Conservation (phyloP, 2,329 filamentous ascomycete genomes). For the Penicillium sp. region DNA sequence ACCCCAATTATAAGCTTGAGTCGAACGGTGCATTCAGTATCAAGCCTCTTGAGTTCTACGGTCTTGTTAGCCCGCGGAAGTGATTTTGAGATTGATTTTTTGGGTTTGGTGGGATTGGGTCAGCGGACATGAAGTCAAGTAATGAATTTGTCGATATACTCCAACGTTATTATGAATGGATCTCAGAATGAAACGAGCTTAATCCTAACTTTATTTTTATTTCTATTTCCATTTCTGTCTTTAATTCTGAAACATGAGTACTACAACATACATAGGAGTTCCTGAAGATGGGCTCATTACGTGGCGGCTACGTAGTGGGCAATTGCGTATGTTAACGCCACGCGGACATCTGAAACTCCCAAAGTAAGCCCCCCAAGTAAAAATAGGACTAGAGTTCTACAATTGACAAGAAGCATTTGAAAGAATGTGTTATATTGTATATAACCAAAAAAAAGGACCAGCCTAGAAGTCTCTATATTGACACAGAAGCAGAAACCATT, state of each 20-base stretch:
- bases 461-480: slow-evolving; percentile 16
- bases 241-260: background rate
- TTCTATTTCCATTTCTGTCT: background rate
- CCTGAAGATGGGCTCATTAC: background rate
- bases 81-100: background rate
- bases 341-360: background rate
- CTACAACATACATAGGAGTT: too few species aligned
- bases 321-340: slow-evolving; percentile 10
- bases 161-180: slow-evolving; percentile 1
- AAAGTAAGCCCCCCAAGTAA: background rate
- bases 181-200: background rate
- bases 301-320: background rate
- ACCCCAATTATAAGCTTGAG: slow-evolving; percentile 48
- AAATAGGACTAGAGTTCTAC: background rate
- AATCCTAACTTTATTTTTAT: background rate
- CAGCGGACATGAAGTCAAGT: slow-evolving; percentile 1
- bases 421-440: slow-evolving; percentile 12
- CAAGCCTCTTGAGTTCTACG: slow-evolving; percentile 48
- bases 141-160: slow-evolving; percentile 11
- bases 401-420: background rate
- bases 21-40: slow-evolving; percentile 56
- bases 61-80: slow-evolving; percentile 19
- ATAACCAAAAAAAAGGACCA: slow-evolving; percentile 8
- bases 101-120: background rate
- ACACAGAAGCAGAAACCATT: slow-evolving; percentile 14